These are phyloP conservation scores for Nitzschia palea DNA, from an alignment of 108 stramenopile genomes.

Conservation along the genomic window DNA sequence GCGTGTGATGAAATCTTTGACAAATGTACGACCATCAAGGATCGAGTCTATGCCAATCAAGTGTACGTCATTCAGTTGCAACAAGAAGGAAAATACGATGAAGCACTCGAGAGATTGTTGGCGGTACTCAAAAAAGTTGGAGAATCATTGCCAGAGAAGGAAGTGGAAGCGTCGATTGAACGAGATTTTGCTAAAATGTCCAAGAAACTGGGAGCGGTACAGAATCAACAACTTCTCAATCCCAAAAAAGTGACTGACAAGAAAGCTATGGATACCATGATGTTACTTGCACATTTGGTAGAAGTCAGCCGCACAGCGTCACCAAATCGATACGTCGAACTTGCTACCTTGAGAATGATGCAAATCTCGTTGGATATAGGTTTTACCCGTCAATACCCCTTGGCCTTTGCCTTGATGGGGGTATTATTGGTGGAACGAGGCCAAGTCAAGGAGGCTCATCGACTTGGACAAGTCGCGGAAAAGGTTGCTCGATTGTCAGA, in stretches of 20 bases:
- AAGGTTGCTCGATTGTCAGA: slow-evolving; percentile 13
- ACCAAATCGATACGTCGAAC: background rate
- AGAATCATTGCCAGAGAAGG: slow-evolving; percentile 12
- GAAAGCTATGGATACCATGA: slow-evolving; percentile 21
- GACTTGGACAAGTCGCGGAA: slow-evolving; percentile 25
- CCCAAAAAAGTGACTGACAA: slow-evolving; percentile 21
- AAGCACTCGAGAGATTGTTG: slow-evolving; percentile 17
- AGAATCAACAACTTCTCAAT: slow-evolving; percentile 17
- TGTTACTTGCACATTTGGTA: slow-evolving; percentile 18
- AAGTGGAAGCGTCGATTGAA: slow-evolving; percentile 7
- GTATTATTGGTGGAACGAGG: slow-evolving; percentile 5
- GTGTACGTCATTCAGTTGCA: background rate
- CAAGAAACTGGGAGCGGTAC: background rate
- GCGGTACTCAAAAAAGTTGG: slow-evolving; percentile 14
- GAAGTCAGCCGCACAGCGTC: slow-evolving; percentile 4
- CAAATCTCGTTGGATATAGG: slow-evolving; percentile 18
- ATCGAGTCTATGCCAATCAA: slow-evolving; percentile 20
- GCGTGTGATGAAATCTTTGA: slow-evolving; percentile 13
- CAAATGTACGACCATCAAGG: slow-evolving; percentile 21
- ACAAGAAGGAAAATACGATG: slow-evolving; percentile 12
- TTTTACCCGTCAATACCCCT: slow-evolving; percentile 24
- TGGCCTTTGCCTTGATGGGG: slow-evolving; percentile 15
- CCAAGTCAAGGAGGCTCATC: slow-evolving; percentile 23
- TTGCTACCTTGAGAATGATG: slow-evolving; percentile 38
- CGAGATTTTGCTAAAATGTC: slow-evolving; percentile 4